phyloP scores from a whole-genome alignment of 192 early-diverging fungal species.

The Geranomyces variabilis region DNA sequence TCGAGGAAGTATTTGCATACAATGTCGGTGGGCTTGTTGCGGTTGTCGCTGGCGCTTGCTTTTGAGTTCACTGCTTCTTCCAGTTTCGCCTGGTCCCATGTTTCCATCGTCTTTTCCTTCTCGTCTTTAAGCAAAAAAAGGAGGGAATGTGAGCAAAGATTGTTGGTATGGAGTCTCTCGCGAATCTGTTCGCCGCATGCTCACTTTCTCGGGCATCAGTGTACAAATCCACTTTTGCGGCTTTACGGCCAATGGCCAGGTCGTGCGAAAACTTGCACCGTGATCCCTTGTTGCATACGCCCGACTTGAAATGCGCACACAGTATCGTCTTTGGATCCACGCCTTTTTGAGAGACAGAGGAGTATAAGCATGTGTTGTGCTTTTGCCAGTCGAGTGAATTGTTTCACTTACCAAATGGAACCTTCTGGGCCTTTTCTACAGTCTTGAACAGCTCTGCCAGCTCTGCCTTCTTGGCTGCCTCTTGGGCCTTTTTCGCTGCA shows the following conservation, averaged over 20 bases:
- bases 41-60: constrained; percentile 71
- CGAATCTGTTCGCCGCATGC: too few species aligned
- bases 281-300: constrained; percentile 85
- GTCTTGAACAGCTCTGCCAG: constrained; percentile 90
- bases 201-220: constrained; percentile 75
- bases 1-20: constrained; percentile 99
- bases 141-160: too few species aligned
- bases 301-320: constrained; percentile 91
- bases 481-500: constrained; percentile 72
- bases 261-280: constrained; percentile 99
- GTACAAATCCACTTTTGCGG: constrained; percentile 91
- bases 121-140: background rate
- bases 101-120: constrained; percentile 81
- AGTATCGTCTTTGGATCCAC: constrained; percentile 95
- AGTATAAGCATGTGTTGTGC: background rate
- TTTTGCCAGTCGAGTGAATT: background rate
- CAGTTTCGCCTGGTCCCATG: constrained; percentile 91
- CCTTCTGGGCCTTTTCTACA: constrained; percentile 82
- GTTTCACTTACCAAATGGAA: constrained; percentile 79
- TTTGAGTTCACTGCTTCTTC: constrained; percentile 86
- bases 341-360: constrained; percentile 44
- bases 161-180: too few species aligned
- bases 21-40: constrained; percentile 89
- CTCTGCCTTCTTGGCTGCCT: constrained; percentile 89
- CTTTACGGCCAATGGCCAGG: constrained; percentile 84